phyloP scores from a whole-genome alignment of 1,284 basidiomycete species.

The Ceraceosorus guamensis region DNA sequence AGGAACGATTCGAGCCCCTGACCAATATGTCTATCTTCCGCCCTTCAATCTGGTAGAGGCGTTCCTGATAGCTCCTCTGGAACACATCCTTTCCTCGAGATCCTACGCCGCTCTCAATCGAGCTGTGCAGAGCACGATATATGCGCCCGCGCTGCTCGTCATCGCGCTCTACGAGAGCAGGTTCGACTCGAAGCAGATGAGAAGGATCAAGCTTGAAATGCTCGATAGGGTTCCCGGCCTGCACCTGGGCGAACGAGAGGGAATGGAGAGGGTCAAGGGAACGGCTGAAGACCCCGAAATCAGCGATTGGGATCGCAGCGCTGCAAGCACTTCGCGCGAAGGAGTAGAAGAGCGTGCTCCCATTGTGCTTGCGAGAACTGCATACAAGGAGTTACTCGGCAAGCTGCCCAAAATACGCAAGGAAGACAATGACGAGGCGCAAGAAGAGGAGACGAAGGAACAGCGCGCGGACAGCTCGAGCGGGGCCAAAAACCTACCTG shows the following conservation, averaged over 20 bases:
- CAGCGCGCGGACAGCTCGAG: neutral
- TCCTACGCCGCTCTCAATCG: conserved; percentile 27
- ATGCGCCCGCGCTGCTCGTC: conserved; percentile 23
- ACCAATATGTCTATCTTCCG: conserved; percentile 53
- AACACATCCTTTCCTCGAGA: conserved; percentile 57
- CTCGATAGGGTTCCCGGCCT: conserved; percentile 18
- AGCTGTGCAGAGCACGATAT: conserved; percentile 27
- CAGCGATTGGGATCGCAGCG: neutral
- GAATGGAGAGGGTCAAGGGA: conserved; percentile 2
- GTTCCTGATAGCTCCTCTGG: conserved; percentile 71
- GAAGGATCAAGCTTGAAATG: conserved; percentile 22
- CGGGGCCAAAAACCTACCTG: conserved; percentile 2
- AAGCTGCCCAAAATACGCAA: conserved; percentile 2
- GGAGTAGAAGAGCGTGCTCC: conserved; percentile 2
- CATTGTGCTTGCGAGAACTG: neutral
- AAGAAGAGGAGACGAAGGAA: neutral
- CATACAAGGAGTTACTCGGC: conserved; percentile 18
- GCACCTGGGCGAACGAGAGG: neutral
- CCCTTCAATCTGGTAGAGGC: conserved; percentile 77
- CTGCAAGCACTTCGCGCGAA: conserved; percentile 3
- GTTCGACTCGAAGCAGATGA: conserved; percentile 10
- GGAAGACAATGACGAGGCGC: neutral
- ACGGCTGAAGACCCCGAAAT: neutral
- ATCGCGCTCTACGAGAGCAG: conserved; percentile 36
- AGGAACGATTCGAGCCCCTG: conserved; percentile 62